A percentile compares a stretch with the other conserved stretches of the same genome.
phyloP scores from a whole-genome alignment of 805 yeast genomes.

The Vanderwaltozyma verrucispora region DNA sequence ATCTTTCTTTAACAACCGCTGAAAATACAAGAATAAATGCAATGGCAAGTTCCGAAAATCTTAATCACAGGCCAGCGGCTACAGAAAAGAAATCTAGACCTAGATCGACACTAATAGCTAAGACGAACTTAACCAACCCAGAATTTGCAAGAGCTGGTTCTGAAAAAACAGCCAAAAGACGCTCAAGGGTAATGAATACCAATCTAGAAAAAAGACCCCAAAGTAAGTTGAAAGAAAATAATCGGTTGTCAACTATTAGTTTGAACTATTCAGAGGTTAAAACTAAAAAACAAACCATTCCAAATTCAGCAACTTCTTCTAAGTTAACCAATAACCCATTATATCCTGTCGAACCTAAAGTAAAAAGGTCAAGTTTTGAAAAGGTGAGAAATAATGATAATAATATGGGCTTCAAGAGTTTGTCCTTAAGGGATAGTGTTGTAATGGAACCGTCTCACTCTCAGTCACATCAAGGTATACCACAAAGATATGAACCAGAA shows the following conservation, averaged over 20 bases:
- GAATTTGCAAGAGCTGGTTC: background rate
- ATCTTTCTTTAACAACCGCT: conserved; percentile 61
- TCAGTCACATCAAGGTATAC: conserved; percentile 14
- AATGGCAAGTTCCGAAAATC: conserved; percentile 1
- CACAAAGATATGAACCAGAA: conserved; percentile 7
- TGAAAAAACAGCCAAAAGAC: background rate
- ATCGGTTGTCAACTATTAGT: no score
- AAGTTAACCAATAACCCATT: conserved; percentile 3
- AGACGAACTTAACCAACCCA: background rate
- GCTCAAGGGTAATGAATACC: no score
- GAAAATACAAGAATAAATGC: conserved; percentile 72
- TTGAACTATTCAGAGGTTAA: background rate
- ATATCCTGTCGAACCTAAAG: conserved; percentile 32
- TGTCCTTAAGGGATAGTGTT: conserved; percentile 27
- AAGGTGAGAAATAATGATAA: conserved; percentile 31
- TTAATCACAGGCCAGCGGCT: conserved; percentile 3
- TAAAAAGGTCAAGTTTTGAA: conserved; percentile 47
- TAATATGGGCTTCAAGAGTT: conserved; percentile 30
- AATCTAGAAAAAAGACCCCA: background rate
- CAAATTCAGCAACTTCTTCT: background rate
- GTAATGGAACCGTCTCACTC: conserved; percentile 6
- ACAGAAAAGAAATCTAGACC: conserved; percentile 13
- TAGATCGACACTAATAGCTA: conserved; percentile 10
- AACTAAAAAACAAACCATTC: background rate
- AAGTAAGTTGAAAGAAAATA: background rate